These are phyloP conservation scores for Tulasnella sp. DNA, from an alignment of 768 basidiomycete species.

Conservation along the genomic window DNA sequence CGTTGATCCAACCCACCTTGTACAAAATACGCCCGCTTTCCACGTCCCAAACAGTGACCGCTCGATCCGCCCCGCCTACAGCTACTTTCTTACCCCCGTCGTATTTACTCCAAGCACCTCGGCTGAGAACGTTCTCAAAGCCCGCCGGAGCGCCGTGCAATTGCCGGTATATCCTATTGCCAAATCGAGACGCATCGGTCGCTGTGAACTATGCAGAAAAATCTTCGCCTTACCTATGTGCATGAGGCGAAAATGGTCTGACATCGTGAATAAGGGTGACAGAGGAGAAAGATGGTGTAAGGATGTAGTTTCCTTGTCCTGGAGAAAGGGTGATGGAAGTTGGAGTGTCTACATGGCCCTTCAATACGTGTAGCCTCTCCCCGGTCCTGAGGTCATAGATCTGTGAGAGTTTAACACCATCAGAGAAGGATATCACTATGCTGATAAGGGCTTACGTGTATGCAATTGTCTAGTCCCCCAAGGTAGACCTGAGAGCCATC, in stretches of 20 bases:
- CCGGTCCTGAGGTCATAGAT: conserved; percentile 87
- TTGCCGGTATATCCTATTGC: conserved; percentile 21
- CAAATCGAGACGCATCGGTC: background rate
- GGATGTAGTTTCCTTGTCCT: conserved; percentile 68
- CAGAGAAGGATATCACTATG: conserved; percentile 2
- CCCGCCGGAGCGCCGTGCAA: conserved; percentile 79
- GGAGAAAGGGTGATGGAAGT: conserved; percentile 92
- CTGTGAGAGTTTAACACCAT: conserved; percentile 42
- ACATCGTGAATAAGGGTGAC: conserved; percentile 88
- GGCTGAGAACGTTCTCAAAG: conserved; percentile 83
- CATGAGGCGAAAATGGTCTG: conserved; percentile 85
- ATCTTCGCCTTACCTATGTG: conserved; percentile 43
- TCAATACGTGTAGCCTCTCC: conserved; percentile 71
- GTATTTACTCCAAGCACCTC: conserved; percentile 82
- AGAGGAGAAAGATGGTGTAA: conserved; percentile 88
- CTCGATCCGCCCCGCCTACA: conserved; percentile 85
- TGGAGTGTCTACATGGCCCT: conserved; percentile 88
- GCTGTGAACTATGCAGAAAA: background rate
- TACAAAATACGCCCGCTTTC: conserved; percentile 71
- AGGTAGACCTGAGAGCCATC: conserved; percentile 87
- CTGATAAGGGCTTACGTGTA: conserved; percentile 62
- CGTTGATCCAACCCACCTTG: conserved; percentile 52
- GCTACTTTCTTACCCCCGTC: conserved; percentile 79
- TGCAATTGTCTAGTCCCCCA: conserved; percentile 93
- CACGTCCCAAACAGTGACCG: conserved; percentile 83